Evolutionary conservation across 441 rosid species (phyloP), one percentile per base, ranked within the genome.

Genomic region (Eugenia klotzschiana): DNA sequence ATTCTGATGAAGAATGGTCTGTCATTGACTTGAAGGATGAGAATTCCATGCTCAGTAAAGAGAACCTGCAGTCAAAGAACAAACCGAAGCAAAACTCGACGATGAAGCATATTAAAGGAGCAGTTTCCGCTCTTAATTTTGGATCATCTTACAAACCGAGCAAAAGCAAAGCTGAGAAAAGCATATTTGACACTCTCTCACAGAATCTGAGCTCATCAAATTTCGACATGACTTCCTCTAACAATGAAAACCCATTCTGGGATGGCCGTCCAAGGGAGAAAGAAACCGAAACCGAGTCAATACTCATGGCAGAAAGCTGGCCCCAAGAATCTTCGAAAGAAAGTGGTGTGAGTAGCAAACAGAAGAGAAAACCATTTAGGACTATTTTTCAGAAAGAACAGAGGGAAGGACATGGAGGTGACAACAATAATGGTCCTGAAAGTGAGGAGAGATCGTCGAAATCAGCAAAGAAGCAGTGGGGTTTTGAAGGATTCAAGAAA

Each of bases 11-110:
- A 83, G 91, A 91, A 82, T 94, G 97, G 97, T 90, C 94, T 3
- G 92, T 84, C 7, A 94, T 94, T 84, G 94, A 94, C 82, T 87
- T 94, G 84, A 87, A 90, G 86, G 97, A 91, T 85, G 95, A 93
- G 41, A 88, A 89, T 79, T 84, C 85, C 69, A 58, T 82, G 74
- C 54, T 46, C 55, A 72, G 40, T 51, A 89, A 87, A 87, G 92
- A 91, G 51, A 90, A 69, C 27, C 49, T 54, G 50, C 86, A 89
- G 16, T 83, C 88, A 3, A 90, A 85, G 56, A 88, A 51, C 89
- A 91, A 85, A 84, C 82, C 84, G 27, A 93, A 85, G 87, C 89
- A 87, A 26, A 82, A 8, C 82, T 90, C 92, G 20, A 83, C 90
- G 15, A 83, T 89, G 86, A 92, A 88, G 91, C 93, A 93, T 58